These are phyloP conservation scores for Parachaetomium inaequale DNA, from an alignment of 495 filamentous ascomycete genomes.

Conservation along the genomic window DNA sequence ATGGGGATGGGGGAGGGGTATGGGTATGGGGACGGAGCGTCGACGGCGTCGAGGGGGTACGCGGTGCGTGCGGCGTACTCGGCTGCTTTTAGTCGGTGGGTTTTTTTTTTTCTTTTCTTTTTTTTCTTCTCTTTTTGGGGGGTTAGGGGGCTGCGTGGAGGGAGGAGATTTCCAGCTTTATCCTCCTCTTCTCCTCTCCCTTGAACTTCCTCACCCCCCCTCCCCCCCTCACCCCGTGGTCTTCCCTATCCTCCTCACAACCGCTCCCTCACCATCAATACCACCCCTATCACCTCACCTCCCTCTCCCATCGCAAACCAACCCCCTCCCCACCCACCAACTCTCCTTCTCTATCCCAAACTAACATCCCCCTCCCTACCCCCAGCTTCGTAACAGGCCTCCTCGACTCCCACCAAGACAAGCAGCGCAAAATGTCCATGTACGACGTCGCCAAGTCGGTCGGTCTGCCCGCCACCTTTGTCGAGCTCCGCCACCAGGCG, in stretches of 20 bases:
- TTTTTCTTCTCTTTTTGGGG: neutral
- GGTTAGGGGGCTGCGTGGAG: neutral
- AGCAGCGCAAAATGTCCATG: constrained; percentile 72
- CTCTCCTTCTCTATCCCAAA: neutral
- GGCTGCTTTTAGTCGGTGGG: constrained; percentile 48
- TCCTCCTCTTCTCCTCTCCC: neutral
- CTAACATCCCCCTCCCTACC: neutral
- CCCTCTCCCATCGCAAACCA: neutral
- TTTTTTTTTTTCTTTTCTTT: constrained; percentile 16
- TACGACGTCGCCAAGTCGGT: constrained; percentile 72
- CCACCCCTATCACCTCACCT: neutral
- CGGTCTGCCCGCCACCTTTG: constrained; percentile 76
- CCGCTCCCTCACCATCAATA: too few species aligned
- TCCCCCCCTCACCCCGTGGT: neutral
- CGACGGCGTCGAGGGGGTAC: constrained; percentile 34
- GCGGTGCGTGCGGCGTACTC: constrained; percentile 46
- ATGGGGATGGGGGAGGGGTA: constrained; percentile 1
- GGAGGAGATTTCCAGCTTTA: too few species aligned
- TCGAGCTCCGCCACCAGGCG: constrained; percentile 84
- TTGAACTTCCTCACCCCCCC: neutral
- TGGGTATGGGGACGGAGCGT: constrained; percentile 22
- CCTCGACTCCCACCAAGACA: constrained; percentile 69
- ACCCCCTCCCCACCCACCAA: neutral
- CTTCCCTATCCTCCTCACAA: too few species aligned
- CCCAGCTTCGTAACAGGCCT: constrained; percentile 91